phyloP scores from a whole-genome alignment of 2,329 filamentous ascomycete genomes.

The Leptographium lundbergii region DNA sequence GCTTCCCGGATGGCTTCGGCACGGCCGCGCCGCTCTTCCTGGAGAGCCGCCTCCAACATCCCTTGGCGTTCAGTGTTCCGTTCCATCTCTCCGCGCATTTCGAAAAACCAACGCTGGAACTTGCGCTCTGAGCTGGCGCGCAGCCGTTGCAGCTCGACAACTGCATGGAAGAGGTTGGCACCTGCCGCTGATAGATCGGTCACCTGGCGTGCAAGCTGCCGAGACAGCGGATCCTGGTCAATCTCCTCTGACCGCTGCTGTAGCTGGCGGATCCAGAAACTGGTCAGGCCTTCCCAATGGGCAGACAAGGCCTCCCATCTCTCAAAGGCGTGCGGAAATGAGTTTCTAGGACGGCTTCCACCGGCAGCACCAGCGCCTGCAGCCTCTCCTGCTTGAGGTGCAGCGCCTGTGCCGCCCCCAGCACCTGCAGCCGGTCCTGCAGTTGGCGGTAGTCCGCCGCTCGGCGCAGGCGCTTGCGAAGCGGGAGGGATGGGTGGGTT shows the following conservation, averaged over 20 bases:
- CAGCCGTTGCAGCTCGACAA: constrained; percentile 87
- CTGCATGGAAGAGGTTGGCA: constrained; percentile 92
- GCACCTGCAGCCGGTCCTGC: constrained; percentile 3
- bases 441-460: not conserved
- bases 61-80: constrained; percentile 70
- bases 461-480: not conserved
- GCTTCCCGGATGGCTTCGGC: constrained; percentile 54
- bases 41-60: constrained; percentile 63
- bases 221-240: constrained; percentile 66
- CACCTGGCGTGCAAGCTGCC: constrained; percentile 85
- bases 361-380: constrained; percentile 14
- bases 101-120: constrained; percentile 98
- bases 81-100: constrained; percentile 81
- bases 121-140: constrained; percentile 93
- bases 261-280: constrained; percentile 89
- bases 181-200: constrained; percentile 95
- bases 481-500: not conserved
- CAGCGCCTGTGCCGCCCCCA: not conserved
- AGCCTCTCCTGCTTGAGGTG: constrained; percentile 19
- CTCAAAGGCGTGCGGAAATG: constrained; percentile 94
- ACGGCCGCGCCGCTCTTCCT: constrained; percentile 58
- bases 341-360: constrained; percentile 41
- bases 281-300: constrained; percentile 94
- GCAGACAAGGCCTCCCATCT: constrained; percentile 94
- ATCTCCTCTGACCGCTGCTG: constrained; percentile 85